Base-by-base conservation (phyloP, 805 yeast species). In the Metschnikowia cubensis region DNA sequence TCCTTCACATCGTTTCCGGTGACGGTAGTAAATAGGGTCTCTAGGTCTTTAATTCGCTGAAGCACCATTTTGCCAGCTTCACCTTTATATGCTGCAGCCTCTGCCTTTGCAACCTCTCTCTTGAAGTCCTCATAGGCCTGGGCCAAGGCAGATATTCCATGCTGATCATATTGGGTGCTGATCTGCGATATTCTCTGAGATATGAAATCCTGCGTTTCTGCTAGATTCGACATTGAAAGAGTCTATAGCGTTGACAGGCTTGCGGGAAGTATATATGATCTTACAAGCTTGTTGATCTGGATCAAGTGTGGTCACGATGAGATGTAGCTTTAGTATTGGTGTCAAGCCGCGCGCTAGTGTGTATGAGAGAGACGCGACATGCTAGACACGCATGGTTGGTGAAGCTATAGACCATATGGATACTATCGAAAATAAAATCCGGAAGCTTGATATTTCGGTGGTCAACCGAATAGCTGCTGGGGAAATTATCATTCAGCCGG, bases 401-500 rank as follows among this genome's bases (percentile, higher is more conserved):
- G 32, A 15, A 25, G 34, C 33, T 14, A 15, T 15, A 25, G 42
- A 20, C 21, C n/a, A n/a, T 15, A 39, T 39, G 42, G 34, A 39
- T 25, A 2, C 14, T n/a, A 11, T 22, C n/a, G 33, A 25, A 32
- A 18, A 45, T 18, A 49, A 48, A 15, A 57, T 57, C 21, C 52
- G 54, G 15, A 49, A 80, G 15, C 76, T 92, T 21, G 94, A 85
- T 41, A 71, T 71, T 14, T 65, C 81, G 2, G 97, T 91, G 18
- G 87, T 94, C 44, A 91, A 90, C 65, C 80, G 85, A 53, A 94
- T 94, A 25, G 99, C 99, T 0, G 99, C 99, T 1, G 99, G 99
- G 0, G 98, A 94, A 69, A 89, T 94, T 68, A 88, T 94, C 50
- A 79, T 91, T 25, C 92, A 91, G 4, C 98, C 99, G 0, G 87